Conservation (phyloP, 2,329 filamentous ascomycete species). For the Teratosphaeria nubilosa region DNA sequence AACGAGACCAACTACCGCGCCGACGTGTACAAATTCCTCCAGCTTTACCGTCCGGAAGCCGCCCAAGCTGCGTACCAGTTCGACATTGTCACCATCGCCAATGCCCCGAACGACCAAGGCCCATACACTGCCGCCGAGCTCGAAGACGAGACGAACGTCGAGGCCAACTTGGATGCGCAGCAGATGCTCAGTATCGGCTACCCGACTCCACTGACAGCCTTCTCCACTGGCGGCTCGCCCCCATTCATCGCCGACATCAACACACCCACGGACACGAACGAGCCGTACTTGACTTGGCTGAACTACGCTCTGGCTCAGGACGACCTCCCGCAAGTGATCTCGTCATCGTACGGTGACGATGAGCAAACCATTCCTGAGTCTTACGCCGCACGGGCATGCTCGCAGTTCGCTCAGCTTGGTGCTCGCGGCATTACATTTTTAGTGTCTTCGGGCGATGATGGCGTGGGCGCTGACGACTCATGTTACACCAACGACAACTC, state of each 20-base stretch:
- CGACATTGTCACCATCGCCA: conserved; percentile 46
- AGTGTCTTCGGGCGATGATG: conserved; percentile 52
- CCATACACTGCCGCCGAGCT: conserved; percentile 25
- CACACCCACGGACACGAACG: conserved; percentile 47
- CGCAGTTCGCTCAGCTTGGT: conserved; percentile 55
- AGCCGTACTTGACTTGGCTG: conserved; percentile 57
- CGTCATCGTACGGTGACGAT: conserved; percentile 56
- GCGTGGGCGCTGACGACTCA: conserved; percentile 39
- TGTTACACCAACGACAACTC: conserved; percentile 39
- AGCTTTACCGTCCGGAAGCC: conserved; percentile 42
- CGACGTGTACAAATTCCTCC: conserved; percentile 49
- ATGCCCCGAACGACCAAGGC: conserved; percentile 41
- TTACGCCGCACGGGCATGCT: conserved; percentile 54
- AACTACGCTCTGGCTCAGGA: conserved; percentile 46
- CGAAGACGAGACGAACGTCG: conserved; percentile 24
- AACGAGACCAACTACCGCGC: conserved; percentile 40
- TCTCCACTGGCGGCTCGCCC: conserved; percentile 49
- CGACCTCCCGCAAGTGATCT: conserved; percentile 52
- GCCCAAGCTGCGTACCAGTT: conserved; percentile 44
- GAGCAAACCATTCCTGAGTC: conserved; percentile 53
- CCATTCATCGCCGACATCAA: conserved; percentile 42
- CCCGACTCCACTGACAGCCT: conserved; percentile 46
- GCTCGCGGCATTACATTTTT: conserved; percentile 55
- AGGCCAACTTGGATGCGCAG: conserved; percentile 57
- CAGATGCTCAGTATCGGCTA: conserved; percentile 48